Base-by-base conservation (phyloP, 1,139 yeast species). In the Yamadazyma oceani region DNA sequence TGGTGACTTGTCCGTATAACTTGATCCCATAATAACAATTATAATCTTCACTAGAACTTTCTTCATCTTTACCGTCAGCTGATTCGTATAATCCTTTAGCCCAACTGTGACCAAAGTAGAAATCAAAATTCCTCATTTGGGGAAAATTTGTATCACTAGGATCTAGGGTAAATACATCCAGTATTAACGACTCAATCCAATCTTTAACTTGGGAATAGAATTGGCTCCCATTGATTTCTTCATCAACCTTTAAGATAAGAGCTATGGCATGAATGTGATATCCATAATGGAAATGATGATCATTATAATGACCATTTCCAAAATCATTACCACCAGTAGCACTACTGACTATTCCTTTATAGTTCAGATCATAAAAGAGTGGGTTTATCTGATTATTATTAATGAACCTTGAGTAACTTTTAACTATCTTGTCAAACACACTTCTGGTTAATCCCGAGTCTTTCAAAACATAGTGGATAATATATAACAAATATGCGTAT, bases 101-200 rank as follows among this genome's bases (percentile, higher is more conserved):
- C 86, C 88, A 83, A 5, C 88, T 81, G 57, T 83, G 90, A 19
- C 92, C 92, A 36, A 69, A 66, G 60, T 60, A 84, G 81, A 82
- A 84, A 55, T 82, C 88, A 57, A 83, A 84, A 63, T 68, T 70
- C 48, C 90, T 70, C 38, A 71, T 80, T 15, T 76, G 82, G 2
- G 92, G 90, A 75, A 82, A 84, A 54, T 70, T 71, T 1, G 62
- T 35, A 54, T 82, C 88, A 2, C 60, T 60, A 4, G 32, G 51
- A 42, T 80, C 69, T 26, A 85, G 86, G 51, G 82, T 82, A 32
- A 85, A 85, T 32, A 80, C 84, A 55, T 83, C 89, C 51, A 88
- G 72, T 24, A 83, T 66, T 44, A 83, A 66, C 2, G 77, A 50
- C 53, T 81, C 80, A 38, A 82, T 82, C 83, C 85, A 82, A 35